Conservation (phyloP, 495 filamentous ascomycete genomes). For the Aspergillus homomorphus region DNA sequence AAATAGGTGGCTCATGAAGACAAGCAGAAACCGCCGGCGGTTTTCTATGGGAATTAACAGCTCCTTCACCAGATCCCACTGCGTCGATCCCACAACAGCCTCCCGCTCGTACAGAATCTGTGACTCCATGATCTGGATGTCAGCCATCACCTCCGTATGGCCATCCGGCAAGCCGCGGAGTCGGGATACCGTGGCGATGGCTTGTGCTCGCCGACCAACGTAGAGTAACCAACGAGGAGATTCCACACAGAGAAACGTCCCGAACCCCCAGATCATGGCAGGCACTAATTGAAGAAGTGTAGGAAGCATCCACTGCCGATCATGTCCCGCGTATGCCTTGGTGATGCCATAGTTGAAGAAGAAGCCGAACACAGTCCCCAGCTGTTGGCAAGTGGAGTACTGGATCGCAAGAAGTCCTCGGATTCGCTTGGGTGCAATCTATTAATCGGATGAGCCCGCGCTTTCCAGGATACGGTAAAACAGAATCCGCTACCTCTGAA, state of each 20-base stretch:
- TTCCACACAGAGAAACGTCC: conserved; percentile 56
- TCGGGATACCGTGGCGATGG: conserved; percentile 45
- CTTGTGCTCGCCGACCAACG: conserved; percentile 58
- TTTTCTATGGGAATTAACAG: conserved; percentile 61
- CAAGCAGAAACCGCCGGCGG: conserved; percentile 51
- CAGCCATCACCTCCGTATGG: conserved; percentile 57
- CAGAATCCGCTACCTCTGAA: conserved; percentile 25
- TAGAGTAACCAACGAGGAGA: conserved; percentile 64
- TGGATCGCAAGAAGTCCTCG: conserved; percentile 62
- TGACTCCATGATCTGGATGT: conserved; percentile 56
- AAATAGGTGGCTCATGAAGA: conserved; percentile 27
- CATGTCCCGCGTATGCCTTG: conserved; percentile 41
- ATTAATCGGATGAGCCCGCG: background rate
- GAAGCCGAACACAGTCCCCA: conserved; percentile 60
- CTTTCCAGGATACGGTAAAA: background rate
- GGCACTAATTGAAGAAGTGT: conserved; percentile 60
- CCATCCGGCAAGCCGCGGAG: conserved; percentile 47
- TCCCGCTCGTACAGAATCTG: conserved; percentile 60
- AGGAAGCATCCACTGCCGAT: conserved; percentile 58
- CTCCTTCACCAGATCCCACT: conserved; percentile 59
- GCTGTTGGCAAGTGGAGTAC: conserved; percentile 59
- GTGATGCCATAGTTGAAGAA: conserved; percentile 57
- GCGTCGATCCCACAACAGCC: conserved; percentile 48
- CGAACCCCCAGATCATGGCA: conserved; percentile 51
- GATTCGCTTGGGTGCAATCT: conserved; percentile 64